Base-by-base conservation (phyloP, 2,329 filamentous ascomycete species). In the Fusarium coffeatum region DNA sequence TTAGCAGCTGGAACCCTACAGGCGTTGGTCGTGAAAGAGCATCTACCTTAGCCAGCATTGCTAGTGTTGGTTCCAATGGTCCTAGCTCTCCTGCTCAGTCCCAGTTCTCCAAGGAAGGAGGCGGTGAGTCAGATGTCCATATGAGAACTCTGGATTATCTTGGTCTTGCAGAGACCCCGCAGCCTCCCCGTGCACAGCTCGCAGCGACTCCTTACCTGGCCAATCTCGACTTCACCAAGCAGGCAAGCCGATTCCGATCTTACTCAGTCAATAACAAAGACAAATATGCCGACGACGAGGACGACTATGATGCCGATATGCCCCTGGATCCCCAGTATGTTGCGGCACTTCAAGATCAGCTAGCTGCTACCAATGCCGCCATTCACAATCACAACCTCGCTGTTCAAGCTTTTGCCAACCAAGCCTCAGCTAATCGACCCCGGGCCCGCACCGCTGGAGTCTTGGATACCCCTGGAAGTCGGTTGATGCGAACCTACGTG, bases 181-280 rank as follows among this genome's bases (percentile, higher is more conserved):
- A 97, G 77, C 91, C 93, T 55, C 85, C 89, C 64, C 88, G 90
- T 68, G 91, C 92, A 50, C 91, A 90, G 68, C 83, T 97, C 67
- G 90, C 90, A 43, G 90, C 90, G 43, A 90, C 92, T 11, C 90
- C 92, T 4, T 92, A 93, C 70, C 85, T 95, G 34, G 90, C 91
- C 46, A 92, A 92, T 76, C 84, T 95, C 65, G 90, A 90, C 66
- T 91, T 93, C 77, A 87, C 93, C 71, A 91, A 90, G 77, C 92
- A 92, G 74, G 87, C 91, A 46, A 98, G 92, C 79, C 90, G 96
- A 55, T 97, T 98, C 85, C 90, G 96, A 48, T 99, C 96, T 3
- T 98, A 98, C 80, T 99, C 96, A 1, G 96, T 99, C 71, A 99
- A 99, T 80, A 97, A 97, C 59, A 98, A 97, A 81, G 95, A 98